Evolutionary conservation across 441 rosid species (phyloP), one percentile per base, ranked within the genome.

Genomic region (Francoa sonchifolia): DNA sequence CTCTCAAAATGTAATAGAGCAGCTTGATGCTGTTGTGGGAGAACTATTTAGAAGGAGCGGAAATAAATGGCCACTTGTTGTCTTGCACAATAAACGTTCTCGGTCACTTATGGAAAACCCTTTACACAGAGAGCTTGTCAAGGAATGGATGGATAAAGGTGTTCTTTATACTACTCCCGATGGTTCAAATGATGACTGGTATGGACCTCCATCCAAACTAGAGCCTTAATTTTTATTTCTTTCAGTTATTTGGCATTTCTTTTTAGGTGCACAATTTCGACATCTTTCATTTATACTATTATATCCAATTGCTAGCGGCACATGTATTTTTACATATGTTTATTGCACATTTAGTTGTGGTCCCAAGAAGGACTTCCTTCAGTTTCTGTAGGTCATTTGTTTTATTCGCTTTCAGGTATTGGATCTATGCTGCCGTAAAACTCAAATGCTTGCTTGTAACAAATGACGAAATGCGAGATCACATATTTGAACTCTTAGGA

Each of bases 161-260:
- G 68, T 69, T 50, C 52, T 88, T 8, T 82, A 78, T 44, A 51
- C 71, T 8, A 83, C 93, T 6, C 95, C 97, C 31, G 69, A 69
- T 33, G 97, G 97, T 54, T 80, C 87, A 5, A 88, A 83, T 63
- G 95, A 88, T 71, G 95, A 83, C 55, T 83, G 97, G 95, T 88
- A 72, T 38, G 50, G 22, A 8, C 6, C 7, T 29, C 25, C 20
- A 1, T 7, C 19, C 8, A 42, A 15, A 4, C 1, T 14, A 1
- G 11, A n/a, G 11, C n/a, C 29, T 1, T 6, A 26, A 26, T 3
- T 23, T 23, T 23, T 3, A 3, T 23, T 23, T 3, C 27, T 3
- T 3, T 23, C 4, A 3, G 27, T 28, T 28, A 28, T 28, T 28
- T 28, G n/a, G 2, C n/a, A 2, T 2, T 6, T 28, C 12, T 5